Base-by-base conservation (phyloP, 345 rosid genomes). In the Eucalyptus pumila region DNA sequence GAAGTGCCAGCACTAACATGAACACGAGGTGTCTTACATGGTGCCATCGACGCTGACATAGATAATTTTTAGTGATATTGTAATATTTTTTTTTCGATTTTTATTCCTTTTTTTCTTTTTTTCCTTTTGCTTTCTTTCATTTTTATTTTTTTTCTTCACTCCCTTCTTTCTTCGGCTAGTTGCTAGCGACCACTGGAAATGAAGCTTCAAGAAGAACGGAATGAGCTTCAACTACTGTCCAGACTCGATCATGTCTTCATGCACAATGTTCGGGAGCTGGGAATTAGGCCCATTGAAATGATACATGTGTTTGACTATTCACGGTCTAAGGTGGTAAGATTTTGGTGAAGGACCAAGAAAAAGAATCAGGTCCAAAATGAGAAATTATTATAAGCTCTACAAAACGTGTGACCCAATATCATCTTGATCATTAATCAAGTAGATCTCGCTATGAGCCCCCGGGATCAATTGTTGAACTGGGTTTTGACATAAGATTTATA, bases 121-220 rank as follows among this genome's bases (percentile, higher is more conserved):
- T 51, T 17, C 23, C 23, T 51, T 51, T 51, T 51, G 9, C 56
- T 51, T 51, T 51, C 23, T 51, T 51, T 51, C 1, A 0, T 51
- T 51, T 51, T 51, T 16, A 6, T n/a, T 50, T 51, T 51, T 51
- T 51, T 17, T 51, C 23, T 51, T 51, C 23, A 3, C 54, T 51
- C 56, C 54, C 23, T 9, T 21, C 26, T 54, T 54, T 23, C 26
- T 23, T 0, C 1, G 0, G 6, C 27, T 21, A 4, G 27, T 23
- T 9, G 11, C 60, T 4, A 23, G 27, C 5, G 5, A 54, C 27
- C 44, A 48, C 2, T n/a, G 11, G 15, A 40, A 14, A 24, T 50
- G 44, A 76, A 88, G 50, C 21, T 34, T 32, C 62, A 23, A 37
- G 24, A 17, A 86, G 80, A 69, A 69, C 12, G 2, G 13, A 34